phyloP scores from a whole-genome alignment of 306 rosid genomes.

The Pterocarpus macrocarpus region DNA sequence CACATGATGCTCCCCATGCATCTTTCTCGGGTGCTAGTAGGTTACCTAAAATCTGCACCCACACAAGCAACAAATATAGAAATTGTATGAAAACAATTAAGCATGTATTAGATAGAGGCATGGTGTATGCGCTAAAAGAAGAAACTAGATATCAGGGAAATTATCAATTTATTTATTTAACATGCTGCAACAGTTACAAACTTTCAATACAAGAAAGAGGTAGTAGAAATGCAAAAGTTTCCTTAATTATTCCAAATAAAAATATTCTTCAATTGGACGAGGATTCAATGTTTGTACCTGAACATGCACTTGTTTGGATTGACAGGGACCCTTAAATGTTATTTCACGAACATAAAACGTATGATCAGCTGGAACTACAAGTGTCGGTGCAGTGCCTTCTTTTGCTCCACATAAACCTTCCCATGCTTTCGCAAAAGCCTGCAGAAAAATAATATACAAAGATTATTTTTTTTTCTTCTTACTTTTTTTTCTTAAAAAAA shows the following conservation, averaged over 20 bases:
- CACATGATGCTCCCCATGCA: slow-evolving; percentile 38
- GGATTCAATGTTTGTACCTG: slow-evolving; percentile 28
- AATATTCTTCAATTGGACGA: no score
- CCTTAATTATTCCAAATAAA: no score
- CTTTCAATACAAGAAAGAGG: no score
- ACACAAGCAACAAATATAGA: neutral
- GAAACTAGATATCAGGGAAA: no score
- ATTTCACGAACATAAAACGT: slow-evolving; percentile 22
- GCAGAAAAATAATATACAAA: neutral
- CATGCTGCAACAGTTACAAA: no score
- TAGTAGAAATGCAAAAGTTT: no score
- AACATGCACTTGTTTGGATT: slow-evolving; percentile 28
- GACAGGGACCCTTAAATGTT: slow-evolving; percentile 48
- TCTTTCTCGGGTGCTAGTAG: slow-evolving; percentile 43
- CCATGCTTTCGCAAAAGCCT: slow-evolving; percentile 63
- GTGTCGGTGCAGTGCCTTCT: neutral
- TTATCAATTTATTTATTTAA: no score
- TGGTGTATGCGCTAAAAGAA: no score
- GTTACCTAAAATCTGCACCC: slow-evolving; percentile 42
- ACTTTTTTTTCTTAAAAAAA: no score
- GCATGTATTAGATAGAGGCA: no score
- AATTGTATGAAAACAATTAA: no score
- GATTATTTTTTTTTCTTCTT: no score
- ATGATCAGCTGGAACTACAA: slow-evolving; percentile 35
- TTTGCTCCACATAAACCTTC: slow-evolving; percentile 43